Percentiles rank a stretch among this genome's conserved stretches.
Conservation (phyloP, 179 eudicot species). For the Beta macrorhiza region DNA sequence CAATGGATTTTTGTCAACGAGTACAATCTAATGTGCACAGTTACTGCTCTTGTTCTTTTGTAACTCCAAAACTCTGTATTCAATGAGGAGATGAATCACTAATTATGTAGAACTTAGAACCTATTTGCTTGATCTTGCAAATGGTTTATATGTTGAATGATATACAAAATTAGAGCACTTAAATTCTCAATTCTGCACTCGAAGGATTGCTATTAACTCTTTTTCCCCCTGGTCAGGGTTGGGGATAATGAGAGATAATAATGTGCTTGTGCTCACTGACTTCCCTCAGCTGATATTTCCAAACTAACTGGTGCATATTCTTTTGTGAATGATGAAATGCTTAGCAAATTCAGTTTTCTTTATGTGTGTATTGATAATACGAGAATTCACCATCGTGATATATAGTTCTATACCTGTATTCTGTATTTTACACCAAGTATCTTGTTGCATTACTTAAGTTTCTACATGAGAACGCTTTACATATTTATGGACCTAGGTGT, state of each 20-base stretch:
- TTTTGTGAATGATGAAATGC: background rate
- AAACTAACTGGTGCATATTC: too few relatives aligned
- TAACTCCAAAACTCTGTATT: background rate
- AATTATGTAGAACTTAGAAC: background rate
- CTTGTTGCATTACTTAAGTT: constrained; percentile 2
- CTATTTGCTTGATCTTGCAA: background rate
- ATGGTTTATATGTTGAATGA: background rate
- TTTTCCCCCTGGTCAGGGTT: background rate
- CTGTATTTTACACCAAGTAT: background rate
- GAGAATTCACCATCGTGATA: background rate
- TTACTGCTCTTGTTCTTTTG: background rate
- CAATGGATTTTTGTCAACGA: background rate
- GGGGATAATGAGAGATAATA: too few relatives aligned
- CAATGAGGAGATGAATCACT: background rate
- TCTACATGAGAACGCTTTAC: background rate
- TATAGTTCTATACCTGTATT: background rate
- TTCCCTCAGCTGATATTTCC: too few relatives aligned
- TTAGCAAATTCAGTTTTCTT: background rate
- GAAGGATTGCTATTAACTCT: background rate
- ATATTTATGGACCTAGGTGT: background rate
- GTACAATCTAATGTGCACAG: background rate
- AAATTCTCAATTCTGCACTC: background rate
- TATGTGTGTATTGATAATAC: constrained; percentile 1
- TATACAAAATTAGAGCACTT: background rate
- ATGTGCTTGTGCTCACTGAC: too few relatives aligned